Base-by-base conservation (phyloP, 306 rosid species). In the Vicia villosa region DNA sequence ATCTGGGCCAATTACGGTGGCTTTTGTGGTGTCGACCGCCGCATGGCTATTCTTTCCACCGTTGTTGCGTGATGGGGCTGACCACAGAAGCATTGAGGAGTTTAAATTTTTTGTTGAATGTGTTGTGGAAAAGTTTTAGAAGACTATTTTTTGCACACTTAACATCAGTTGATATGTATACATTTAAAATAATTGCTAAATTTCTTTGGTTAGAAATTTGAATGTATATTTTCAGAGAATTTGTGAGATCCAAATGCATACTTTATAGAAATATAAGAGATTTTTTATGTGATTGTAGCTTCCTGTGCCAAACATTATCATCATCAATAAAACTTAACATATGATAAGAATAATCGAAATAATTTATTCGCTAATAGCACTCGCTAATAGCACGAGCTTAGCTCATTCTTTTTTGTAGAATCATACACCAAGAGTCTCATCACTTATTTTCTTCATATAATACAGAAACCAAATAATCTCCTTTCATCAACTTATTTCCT, bases 31-130 rank as follows among this genome's bases (percentile, higher is more conserved):
- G 17, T 67, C 45, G 2, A 87, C 91, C 0, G 75, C 81, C 0
- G 30, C 71, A 0, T 87, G 92, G 91, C 47, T 87, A 46, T 80
- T 92, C 66, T 86, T 89, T 15, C 87, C 87, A 4, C 95, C 82
- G 34, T 3, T 87, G 67, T 6, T 81, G 32, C 77, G 87, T 43
- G 72, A 79, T 30, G 91, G 89, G 3, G 83, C 83, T 1, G 80
- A 75, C 22, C 47, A 21, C 26, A 77, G 70, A 67, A 0, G 9
- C 51, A 16, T 72, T 11, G 45, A 51, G 54, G 82, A 79, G 55
- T 67, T 79, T 52, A 41, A 24, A 11, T 10, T 20, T 34, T 19
- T 67, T 3, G 26, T 66, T 50, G 54, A 73, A 15, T 72, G 82
- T 67, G 7, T 59, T 0, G 6, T 59, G 70, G 32, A 17, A 56